phyloP scores from a whole-genome alignment of 2,329 filamentous ascomycete genomes.

The Diaporthe vaccinii region DNA sequence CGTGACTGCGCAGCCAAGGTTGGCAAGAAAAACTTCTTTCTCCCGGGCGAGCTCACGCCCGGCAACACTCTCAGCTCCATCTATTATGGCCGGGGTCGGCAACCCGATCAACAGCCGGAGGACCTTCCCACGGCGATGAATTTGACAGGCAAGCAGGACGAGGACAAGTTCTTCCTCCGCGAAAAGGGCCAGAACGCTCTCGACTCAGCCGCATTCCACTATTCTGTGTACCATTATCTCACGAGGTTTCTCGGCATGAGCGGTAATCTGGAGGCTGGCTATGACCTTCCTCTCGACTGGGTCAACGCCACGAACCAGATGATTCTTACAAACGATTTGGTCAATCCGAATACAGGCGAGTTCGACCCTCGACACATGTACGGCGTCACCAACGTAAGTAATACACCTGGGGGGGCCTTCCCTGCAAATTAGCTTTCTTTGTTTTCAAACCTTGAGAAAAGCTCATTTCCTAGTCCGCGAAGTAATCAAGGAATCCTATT shows the following conservation, averaged over 20 bases:
- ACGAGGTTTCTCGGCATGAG: constrained; percentile 73
- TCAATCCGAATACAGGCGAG: constrained; percentile 68
- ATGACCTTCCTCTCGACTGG: constrained; percentile 67
- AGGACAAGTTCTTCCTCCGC: constrained; percentile 64
- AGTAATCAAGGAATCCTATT: neutral
- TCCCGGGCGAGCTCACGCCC: constrained; percentile 74
- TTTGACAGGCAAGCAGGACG: constrained; percentile 56
- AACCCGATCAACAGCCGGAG: constrained; percentile 64
- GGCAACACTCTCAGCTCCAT: constrained; percentile 72
- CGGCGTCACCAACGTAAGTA: constrained; percentile 50
- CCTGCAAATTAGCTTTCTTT: constrained; percentile 50
- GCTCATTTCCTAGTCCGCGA: neutral
- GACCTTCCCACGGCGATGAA: constrained; percentile 63
- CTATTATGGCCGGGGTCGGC: constrained; percentile 73
- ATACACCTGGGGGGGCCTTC: too few species aligned
- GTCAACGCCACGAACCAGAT: constrained; percentile 65
- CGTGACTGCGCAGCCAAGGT: constrained; percentile 68
- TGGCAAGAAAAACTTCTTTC: constrained; percentile 74
- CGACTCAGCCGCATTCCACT: constrained; percentile 73
- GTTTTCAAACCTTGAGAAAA: too few species aligned
- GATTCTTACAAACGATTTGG: constrained; percentile 68
- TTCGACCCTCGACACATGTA: constrained; percentile 76
- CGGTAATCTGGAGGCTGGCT: constrained; percentile 67
- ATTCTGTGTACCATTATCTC: constrained; percentile 73
- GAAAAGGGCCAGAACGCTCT: constrained; percentile 65